A percentile compares a stretch with the other conserved stretches of the same genome.
Evolutionary conservation across 495 filamentous ascomycete genomes (phyloP).

Genomic region (Trichoderma erinaceum): DNA sequence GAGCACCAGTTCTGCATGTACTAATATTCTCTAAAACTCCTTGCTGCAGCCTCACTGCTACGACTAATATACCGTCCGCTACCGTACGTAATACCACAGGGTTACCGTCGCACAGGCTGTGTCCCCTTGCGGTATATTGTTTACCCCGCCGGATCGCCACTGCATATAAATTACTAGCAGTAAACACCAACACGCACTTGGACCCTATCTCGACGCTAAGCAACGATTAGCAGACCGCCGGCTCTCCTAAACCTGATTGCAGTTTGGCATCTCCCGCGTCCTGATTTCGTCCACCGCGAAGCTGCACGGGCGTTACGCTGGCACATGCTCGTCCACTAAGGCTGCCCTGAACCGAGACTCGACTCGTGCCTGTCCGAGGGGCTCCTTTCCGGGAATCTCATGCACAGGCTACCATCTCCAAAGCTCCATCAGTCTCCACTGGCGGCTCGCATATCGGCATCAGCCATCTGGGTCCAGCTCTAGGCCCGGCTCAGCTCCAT

Average conservation of each 20-base stretch:
- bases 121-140: background rate
- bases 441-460: background rate
- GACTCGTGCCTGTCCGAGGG: background rate
- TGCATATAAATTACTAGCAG: background rate
- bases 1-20: background rate
- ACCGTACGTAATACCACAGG: background rate
- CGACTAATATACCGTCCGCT: background rate
- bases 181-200: background rate
- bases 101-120: background rate
- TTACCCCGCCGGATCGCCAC: constrained; percentile 5
- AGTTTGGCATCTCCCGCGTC: background rate
- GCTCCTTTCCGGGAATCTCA: background rate
- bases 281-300: background rate
- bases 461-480: background rate
- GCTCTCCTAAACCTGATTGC: background rate
- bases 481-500: background rate
- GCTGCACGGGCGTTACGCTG: background rate
- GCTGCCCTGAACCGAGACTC: background rate
- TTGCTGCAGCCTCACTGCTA: background rate
- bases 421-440: background rate
- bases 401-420: background rate
- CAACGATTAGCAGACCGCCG: background rate
- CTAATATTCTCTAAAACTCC: background rate
- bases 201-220: background rate
- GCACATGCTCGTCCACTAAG: background rate